Conservation (phyloP, 2,329 filamentous ascomycete species). For the Lecanicillium sp. region DNA sequence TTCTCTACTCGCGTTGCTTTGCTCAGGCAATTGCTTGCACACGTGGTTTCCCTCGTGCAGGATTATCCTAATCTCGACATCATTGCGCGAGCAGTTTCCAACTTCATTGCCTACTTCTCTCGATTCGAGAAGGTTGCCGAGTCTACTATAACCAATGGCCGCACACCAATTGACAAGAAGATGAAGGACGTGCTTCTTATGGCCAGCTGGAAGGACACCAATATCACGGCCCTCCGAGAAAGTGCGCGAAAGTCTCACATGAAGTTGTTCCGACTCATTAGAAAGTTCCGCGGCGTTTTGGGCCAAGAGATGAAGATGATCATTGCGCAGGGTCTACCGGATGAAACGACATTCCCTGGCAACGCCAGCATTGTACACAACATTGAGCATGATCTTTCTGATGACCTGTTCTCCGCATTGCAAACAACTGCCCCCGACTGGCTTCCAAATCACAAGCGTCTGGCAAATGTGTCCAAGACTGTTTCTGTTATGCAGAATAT, state of each 20-base stretch:
- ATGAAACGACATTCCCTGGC: constrained; percentile 27
- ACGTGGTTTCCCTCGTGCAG: constrained; percentile 52
- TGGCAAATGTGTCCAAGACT: constrained; percentile 63
- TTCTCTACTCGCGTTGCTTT: constrained; percentile 65
- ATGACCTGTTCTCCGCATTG: constrained; percentile 2
- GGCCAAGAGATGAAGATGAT: constrained; percentile 65
- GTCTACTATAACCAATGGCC: constrained; percentile 58
- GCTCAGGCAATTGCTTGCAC: constrained; percentile 54
- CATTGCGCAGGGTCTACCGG: constrained; percentile 49
- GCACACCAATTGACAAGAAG: constrained; percentile 72
- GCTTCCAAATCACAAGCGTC: constrained; percentile 48
- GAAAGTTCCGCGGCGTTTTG: constrained; percentile 78
- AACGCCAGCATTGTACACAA: not conserved
- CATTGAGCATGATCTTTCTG: not conserved
- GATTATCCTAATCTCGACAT: constrained; percentile 50
- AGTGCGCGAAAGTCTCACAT: constrained; percentile 85
- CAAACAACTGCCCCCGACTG: constrained; percentile 23
- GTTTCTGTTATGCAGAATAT: constrained; percentile 66
- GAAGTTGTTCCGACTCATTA: constrained; percentile 83
- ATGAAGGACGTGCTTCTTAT: constrained; percentile 90
- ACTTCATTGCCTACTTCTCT: constrained; percentile 68
- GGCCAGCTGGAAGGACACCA: constrained; percentile 97
- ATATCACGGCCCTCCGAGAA: constrained; percentile 80
- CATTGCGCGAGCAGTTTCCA: constrained; percentile 58
- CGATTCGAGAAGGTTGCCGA: constrained; percentile 60